Evolutionary conservation across 768 basidiomycete species (phyloP).

Genomic region (Leccinum aurantiacum): DNA sequence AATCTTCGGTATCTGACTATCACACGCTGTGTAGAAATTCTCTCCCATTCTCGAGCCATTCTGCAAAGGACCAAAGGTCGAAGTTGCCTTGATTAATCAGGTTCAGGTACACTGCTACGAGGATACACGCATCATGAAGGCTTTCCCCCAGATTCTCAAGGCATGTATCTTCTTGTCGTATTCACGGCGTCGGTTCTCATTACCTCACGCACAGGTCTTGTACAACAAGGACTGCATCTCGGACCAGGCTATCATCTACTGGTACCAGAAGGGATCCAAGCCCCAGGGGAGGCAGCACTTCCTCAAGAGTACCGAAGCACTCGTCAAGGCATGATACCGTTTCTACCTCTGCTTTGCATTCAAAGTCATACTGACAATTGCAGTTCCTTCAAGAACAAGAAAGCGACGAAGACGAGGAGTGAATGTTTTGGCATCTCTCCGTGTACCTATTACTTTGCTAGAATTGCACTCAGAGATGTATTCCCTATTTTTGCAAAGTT

Average conservation of each 20-base stretch:
- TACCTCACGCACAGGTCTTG: slow-evolving; percentile 60
- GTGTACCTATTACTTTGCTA: slow-evolving; percentile 20
- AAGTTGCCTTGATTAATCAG: slow-evolving; percentile 92
- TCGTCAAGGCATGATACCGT: slow-evolving; percentile 71
- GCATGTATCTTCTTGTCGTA: slow-evolving; percentile 34
- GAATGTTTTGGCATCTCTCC: slow-evolving; percentile 3
- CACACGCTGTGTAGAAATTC: slow-evolving; percentile 59
- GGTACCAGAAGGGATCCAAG: slow-evolving; percentile 96
- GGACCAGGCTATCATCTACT: slow-evolving; percentile 96
- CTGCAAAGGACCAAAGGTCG: slow-evolving; percentile 82
- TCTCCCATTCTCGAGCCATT: slow-evolving; percentile 88
- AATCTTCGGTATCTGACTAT: background rate
- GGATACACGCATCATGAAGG: slow-evolving; percentile 91
- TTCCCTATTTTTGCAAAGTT: slow-evolving; percentile 5
- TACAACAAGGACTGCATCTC: slow-evolving; percentile 96
- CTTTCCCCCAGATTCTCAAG: slow-evolving; percentile 95
- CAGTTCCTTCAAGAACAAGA: slow-evolving; percentile 90
- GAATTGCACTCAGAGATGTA: slow-evolving; percentile 18
- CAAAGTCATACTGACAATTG: slow-evolving; percentile 41
- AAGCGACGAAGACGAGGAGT: slow-evolving; percentile 60
- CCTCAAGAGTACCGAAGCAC: slow-evolving; percentile 79
- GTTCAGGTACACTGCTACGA: slow-evolving; percentile 97
- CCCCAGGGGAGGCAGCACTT: slow-evolving; percentile 95
- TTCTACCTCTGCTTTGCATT: slow-evolving; percentile 1
- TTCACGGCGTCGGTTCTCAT: slow-evolving; percentile 8